Percentiles rank a stretch among this genome's conserved stretches.
phyloP scores from a whole-genome alignment of 805 yeast genomes.

The Lachancea fermentati region DNA sequence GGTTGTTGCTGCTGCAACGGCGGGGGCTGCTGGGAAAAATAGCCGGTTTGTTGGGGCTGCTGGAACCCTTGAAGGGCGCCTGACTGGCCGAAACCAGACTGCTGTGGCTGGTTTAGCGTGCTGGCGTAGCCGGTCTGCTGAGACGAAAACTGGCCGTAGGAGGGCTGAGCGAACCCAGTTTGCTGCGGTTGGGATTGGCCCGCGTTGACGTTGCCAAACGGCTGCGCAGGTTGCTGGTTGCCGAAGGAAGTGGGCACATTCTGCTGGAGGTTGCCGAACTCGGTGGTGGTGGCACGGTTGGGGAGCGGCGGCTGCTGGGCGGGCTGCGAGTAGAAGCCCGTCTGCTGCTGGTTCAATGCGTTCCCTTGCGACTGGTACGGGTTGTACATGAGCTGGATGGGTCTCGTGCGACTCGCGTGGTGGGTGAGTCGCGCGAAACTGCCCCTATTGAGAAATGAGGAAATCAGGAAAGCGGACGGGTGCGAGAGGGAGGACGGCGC shows the following conservation, averaged over 20 bases:
- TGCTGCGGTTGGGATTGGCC: conserved; percentile 11
- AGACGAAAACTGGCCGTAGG: conserved; percentile 1
- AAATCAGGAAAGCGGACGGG: too few relatives aligned
- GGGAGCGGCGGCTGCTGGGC: conserved; percentile 9
- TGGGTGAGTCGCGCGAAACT: too few relatives aligned
- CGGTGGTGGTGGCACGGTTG: conserved; percentile 13
- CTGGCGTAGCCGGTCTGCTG: conserved; percentile 13
- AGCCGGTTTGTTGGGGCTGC: conserved; percentile 13
- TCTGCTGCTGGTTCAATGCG: conserved; percentile 6
- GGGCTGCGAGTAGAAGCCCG: conserved; percentile 8
- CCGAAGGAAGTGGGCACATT: conserved; percentile 10
- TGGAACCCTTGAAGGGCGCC: not conserved
- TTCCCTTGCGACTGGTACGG: conserved; percentile 11
- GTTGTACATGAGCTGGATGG: conserved; percentile 7
- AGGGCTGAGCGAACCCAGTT: conserved; percentile 13
- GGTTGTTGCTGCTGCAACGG: conserved; percentile 23
- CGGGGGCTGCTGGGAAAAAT: conserved; percentile 11
- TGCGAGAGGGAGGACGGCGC: too few relatives aligned
- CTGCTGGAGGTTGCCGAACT: conserved; percentile 15
- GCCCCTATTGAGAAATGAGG: not conserved
- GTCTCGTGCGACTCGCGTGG: too few relatives aligned
- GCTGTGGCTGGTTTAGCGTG: conserved; percentile 14
- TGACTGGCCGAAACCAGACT: conserved; percentile 8
- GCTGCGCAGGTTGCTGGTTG: conserved; percentile 4
- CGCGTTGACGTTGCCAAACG: conserved; percentile 4